These are phyloP conservation scores for Blastobotrys raffinosifermentans DNA, from an alignment of 1,139 yeast species.

Conservation along the genomic window DNA sequence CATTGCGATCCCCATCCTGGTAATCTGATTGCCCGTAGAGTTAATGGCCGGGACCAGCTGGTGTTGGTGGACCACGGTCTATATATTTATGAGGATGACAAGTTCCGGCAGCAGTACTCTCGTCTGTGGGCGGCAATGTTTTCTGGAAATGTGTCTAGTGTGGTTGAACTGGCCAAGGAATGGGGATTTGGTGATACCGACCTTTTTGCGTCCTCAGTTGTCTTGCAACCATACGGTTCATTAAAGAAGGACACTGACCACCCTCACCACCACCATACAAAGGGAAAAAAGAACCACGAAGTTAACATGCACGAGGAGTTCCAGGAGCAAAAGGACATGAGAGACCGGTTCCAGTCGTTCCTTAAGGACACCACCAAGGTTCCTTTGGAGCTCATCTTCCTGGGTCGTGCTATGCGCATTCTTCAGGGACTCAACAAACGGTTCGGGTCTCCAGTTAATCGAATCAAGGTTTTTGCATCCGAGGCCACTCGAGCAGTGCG, in stretches of 20 bases:
- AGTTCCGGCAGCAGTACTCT: slow-evolving; percentile 53
- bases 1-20: slow-evolving; percentile 88
- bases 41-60: slow-evolving; percentile 40
- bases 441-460: slow-evolving; percentile 68
- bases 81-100: slow-evolving; percentile 48
- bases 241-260: slow-evolving; percentile 1
- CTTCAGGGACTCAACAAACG: slow-evolving; percentile 62
- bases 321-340: slow-evolving; percentile 36
- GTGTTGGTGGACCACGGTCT: slow-evolving; percentile 74
- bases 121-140: slow-evolving; percentile 60
- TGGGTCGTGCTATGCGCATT: slow-evolving; percentile 68
- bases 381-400: slow-evolving; percentile 60
- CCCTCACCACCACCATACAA: neutral
- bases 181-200: slow-evolving; percentile 77
- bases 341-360: slow-evolving; percentile 42
- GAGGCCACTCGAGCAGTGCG: slow-evolving; percentile 38
- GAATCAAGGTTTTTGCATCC: slow-evolving; percentile 55
- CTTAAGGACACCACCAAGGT: slow-evolving; percentile 58
- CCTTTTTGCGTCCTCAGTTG: slow-evolving; percentile 54
- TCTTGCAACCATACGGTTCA: slow-evolving; percentile 43
- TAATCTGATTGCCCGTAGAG: slow-evolving; percentile 51
- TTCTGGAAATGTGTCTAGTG: slow-evolving; percentile 45
- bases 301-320: slow-evolving; percentile 27
- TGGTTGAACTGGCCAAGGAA: slow-evolving; percentile 42
- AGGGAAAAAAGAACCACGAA: slow-evolving; percentile 4